Evolutionary conservation across 495 filamentous ascomycete genomes (phyloP), one percentile per base, ranked within the genome.

Genomic region (Chlorociboria aeruginascens): DNA sequence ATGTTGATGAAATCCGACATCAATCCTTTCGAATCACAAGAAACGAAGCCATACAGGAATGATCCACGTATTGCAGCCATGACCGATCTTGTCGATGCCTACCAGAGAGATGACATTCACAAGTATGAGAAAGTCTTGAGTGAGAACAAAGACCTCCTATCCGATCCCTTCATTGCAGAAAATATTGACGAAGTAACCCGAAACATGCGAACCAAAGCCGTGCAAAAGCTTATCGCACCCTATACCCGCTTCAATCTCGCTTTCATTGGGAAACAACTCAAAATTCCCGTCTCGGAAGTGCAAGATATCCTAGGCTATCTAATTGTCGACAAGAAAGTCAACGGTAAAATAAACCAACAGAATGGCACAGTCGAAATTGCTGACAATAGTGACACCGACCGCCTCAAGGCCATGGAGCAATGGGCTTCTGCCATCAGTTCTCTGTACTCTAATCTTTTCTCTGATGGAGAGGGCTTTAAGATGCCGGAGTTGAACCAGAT

Each of bases 1-100:
- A 95, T 98, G 93, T 76, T 98, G 40, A 95, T 95, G 87, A 90
- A 94, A 62, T 93, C 88, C n/a, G 81, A 94, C 61, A 98, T 98
- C 78, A 97, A 97, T 62, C 93, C 92, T 0, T 98, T 98, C 65
- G 89, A 98, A 63, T 95, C 89, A 30, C 92, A 95, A 65, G 93
- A 98, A 67, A 97, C 89, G n/a, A 97, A 98, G 66, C 90, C 92
- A 0, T 98, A 98, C 72, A 89, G 86, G 65, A 90, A 84, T 54
- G 90, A 98, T 62, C 85, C 86, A 11, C 83, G 89, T 34, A 96
- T 98, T 56, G 81, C 86, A 7, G 88, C 87, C 50, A 98, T 98
- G 92, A 97, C 90, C 1, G 85, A 95, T 50, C 74, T 98, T 1
- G 92, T 98, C 3, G 87, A 97, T 58, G 89, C 92, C 1, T 98